Conservation (phyloP, 2,329 filamentous ascomycete genomes). For the Byssochlamys sp. region DNA sequence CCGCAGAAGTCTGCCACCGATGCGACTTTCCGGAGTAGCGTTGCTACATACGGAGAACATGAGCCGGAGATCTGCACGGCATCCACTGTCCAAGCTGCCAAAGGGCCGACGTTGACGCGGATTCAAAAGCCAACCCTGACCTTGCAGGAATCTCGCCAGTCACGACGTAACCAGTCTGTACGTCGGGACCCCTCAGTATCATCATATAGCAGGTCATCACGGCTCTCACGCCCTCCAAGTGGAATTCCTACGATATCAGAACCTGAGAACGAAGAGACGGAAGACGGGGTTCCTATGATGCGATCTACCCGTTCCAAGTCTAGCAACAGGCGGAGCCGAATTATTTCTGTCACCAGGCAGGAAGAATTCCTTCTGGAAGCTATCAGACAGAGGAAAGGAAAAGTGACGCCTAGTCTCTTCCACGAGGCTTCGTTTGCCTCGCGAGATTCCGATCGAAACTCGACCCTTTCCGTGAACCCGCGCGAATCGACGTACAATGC, state of each 20-base stretch:
- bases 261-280: constrained; percentile 9
- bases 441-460: constrained; percentile 18
- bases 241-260: constrained; percentile 27
- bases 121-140: constrained; percentile 18
- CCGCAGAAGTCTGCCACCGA: constrained; percentile 6
- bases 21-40: constrained; percentile 26
- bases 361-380: constrained; percentile 44
- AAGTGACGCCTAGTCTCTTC: constrained; percentile 36
- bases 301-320: constrained; percentile 15
- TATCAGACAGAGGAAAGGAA: constrained; percentile 40
- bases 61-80: constrained; percentile 36
- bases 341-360: constrained; percentile 46
- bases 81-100: constrained; percentile 26
- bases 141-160: constrained; percentile 9
- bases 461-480: constrained; percentile 21
- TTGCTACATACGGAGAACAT: constrained; percentile 30
- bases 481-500: constrained; percentile 26
- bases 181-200: constrained; percentile 17
- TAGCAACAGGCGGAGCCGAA: constrained; percentile 32
- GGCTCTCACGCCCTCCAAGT: constrained; percentile 20
- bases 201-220: constrained; percentile 19
- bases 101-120: constrained; percentile 17
- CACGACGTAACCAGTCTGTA: constrained; percentile 8
- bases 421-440: constrained; percentile 11
- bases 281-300: not conserved